Evolutionary conservation across 352 stramenopile genomes (phyloP).

Genomic region (Globisporangium echinulatum): DNA sequence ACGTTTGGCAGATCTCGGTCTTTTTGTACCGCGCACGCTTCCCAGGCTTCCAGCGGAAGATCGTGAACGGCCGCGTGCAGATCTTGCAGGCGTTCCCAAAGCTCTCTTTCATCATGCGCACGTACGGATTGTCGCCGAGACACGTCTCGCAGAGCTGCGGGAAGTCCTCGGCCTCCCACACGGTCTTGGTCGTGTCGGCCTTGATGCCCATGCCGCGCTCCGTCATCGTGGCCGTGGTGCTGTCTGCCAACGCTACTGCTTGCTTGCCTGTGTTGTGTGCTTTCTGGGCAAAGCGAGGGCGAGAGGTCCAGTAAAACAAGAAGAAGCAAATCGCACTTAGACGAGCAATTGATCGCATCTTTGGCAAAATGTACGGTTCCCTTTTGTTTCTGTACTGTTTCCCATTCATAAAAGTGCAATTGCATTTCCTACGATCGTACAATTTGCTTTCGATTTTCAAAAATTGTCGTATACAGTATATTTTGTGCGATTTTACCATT

Average conservation of each 20-base stretch:
- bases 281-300: too few relatives aligned
- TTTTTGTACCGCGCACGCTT: conserved; percentile 97
- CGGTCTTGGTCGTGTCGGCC: conserved; percentile 78
- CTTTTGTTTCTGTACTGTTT: too few relatives aligned
- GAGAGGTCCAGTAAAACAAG: too few relatives aligned
- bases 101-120: conserved; percentile 98
- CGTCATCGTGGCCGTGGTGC: conserved; percentile 30
- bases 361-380: too few relatives aligned
- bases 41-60: conserved; percentile 97
- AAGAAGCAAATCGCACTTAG: too few relatives aligned
- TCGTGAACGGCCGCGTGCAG: conserved; percentile 96
- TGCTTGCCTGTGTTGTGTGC: neutral
- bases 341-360: too few relatives aligned
- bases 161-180: conserved; percentile 94
- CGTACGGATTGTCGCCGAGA: conserved; percentile 98
- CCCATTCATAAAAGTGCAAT: too few relatives aligned
- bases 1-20: conserved; percentile 97
- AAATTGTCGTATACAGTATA: too few relatives aligned
- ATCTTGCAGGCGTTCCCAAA: conserved; percentile 98
- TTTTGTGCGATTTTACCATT: too few relatives aligned
- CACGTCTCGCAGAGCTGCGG: conserved; percentile 98
- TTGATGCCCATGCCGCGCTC: conserved; percentile 87
- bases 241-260: neutral
- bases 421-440: too few relatives aligned
- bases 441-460: too few relatives aligned